Conservation (phyloP, 2,329 filamentous ascomycete species). For the Verruconis gallopava region DNA sequence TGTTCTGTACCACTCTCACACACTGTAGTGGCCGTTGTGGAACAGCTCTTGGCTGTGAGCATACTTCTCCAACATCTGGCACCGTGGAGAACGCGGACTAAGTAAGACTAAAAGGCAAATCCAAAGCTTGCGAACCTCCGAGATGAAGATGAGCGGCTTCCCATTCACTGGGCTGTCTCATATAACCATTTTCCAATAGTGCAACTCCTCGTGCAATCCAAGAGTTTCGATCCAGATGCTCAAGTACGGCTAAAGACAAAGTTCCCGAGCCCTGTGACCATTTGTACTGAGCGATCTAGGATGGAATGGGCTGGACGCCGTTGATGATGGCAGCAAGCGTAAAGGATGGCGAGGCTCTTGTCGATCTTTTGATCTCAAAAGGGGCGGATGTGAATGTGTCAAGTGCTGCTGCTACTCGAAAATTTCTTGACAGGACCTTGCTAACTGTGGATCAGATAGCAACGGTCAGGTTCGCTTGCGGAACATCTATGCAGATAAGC, state of each 20-base stretch:
- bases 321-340: conserved; percentile 73
- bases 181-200: conserved; percentile 68
- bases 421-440: not conserved
- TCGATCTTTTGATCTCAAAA: conserved; percentile 54
- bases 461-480: conserved; percentile 38
- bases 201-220: conserved; percentile 54
- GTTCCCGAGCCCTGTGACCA: too few relatives aligned
- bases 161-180: conserved; percentile 88
- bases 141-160: conserved; percentile 79
- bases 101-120: conserved; percentile 49
- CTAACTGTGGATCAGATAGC: conserved; percentile 41
- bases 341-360: conserved; percentile 55
- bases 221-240: conserved; percentile 71
- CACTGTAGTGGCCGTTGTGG: conserved; percentile 50
- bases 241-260: not conserved
- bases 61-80: conserved; percentile 12
- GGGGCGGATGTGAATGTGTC: conserved; percentile 59
- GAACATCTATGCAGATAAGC: conserved; percentile 8
- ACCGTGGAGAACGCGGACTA: conserved; percentile 16
- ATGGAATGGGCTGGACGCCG: conserved; percentile 69
- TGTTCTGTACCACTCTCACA: conserved; percentile 9
- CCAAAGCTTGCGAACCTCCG: conserved; percentile 59
- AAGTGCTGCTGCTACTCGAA: conserved; percentile 4
- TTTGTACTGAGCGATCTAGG: conserved; percentile 32
- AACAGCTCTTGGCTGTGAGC: conserved; percentile 58